phyloP scores from a whole-genome alignment of 352 stramenopile genomes.

The Blastocystis sp. region DNA sequence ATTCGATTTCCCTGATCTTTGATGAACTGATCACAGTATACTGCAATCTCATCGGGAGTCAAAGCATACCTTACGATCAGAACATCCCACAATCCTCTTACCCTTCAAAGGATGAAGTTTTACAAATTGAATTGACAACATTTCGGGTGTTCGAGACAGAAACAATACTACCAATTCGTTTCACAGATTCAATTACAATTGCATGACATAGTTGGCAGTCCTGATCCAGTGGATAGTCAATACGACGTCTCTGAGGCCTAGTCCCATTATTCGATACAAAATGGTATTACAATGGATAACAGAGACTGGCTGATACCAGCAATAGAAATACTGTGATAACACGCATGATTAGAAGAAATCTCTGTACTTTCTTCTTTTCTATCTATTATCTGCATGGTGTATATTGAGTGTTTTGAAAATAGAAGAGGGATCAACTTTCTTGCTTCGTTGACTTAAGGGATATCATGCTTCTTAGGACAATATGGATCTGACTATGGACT shows the following conservation, averaged over 20 bases:
- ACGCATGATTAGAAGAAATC: background rate
- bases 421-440: background rate
- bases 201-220: constrained; percentile 43
- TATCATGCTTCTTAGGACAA: background rate
- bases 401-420: background rate
- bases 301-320: background rate
- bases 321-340: background rate
- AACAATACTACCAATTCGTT: constrained; percentile 10
- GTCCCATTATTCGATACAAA: background rate
- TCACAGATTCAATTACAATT: constrained; percentile 44
- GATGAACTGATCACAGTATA: constrained; percentile 7
- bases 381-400: background rate
- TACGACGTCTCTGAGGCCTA: constrained; percentile 41
- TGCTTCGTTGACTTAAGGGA: background rate
- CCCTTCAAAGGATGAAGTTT: constrained; percentile 27
- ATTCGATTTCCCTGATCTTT: background rate
- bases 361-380: background rate
- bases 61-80: constrained; percentile 14
- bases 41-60: constrained; percentile 6
- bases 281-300: constrained; percentile 29
- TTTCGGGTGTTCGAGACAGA: constrained; percentile 3
- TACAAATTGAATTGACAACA: constrained; percentile 52
- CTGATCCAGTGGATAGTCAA: constrained; percentile 42
- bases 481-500: background rate
- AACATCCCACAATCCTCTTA: background rate